Conservation (phyloP, 371 early-diverging fungal species). For the Globomyces sp. region DNA sequence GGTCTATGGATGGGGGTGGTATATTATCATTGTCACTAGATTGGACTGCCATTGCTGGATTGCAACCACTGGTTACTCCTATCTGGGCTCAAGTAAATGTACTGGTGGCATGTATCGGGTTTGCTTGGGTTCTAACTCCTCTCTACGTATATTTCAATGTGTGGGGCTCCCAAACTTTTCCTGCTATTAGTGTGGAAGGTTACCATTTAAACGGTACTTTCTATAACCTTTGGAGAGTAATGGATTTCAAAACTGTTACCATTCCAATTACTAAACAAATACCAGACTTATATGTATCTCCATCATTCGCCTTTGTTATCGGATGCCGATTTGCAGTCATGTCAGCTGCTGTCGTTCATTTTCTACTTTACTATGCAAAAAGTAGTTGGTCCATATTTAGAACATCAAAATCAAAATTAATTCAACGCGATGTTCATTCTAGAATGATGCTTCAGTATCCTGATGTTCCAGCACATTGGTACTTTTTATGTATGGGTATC, state of each 20-base stretch:
- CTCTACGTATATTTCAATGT: constrained; percentile 10
- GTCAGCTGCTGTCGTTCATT: constrained; percentile 17
- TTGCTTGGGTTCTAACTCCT: constrained; percentile 19
- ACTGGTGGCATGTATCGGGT: background rate
- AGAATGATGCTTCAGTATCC: constrained; percentile 18
- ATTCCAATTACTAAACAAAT: background rate
- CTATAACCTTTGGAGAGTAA: constrained; percentile 9
- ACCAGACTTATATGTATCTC: constrained; percentile 10
- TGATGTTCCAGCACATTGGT: constrained; percentile 12
- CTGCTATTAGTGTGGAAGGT: background rate
- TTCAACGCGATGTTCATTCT: constrained; percentile 15
- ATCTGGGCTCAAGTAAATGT: constrained; percentile 18
- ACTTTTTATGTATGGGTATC: background rate
- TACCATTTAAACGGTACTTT: constrained; percentile 8
- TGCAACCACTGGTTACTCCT: constrained; percentile 21
- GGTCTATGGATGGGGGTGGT: constrained; percentile 16
- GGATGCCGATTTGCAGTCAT: constrained; percentile 23
- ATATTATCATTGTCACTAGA: constrained; percentile 14
- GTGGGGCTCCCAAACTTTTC: constrained; percentile 17
- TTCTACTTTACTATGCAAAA: constrained; percentile 17
- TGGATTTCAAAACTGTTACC: constrained; percentile 9
- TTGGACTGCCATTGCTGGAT: constrained; percentile 13
- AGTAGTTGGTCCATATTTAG: background rate
- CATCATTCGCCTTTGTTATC: constrained; percentile 19
- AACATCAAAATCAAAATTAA: background rate